A percentile compares a stretch with the other conserved stretches of the same genome.
Conservation (phyloP, 2,329 filamentous ascomycete species). For the Nigrograna mackinnonii region DNA sequence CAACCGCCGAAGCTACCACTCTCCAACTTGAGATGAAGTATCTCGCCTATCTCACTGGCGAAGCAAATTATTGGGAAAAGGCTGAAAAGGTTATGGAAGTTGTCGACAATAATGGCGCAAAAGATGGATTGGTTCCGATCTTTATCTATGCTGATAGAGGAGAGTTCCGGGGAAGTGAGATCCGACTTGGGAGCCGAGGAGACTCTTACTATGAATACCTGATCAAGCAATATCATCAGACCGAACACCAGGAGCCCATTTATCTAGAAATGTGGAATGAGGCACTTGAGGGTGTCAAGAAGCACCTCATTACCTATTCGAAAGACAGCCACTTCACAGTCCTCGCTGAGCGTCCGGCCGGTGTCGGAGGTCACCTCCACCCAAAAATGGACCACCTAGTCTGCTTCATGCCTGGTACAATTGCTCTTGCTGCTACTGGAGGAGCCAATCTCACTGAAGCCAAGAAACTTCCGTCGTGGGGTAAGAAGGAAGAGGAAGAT, state of each 20-base stretch:
- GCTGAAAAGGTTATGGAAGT: conserved; percentile 91
- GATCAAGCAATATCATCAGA: conserved; percentile 98
- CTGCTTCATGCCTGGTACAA: conserved; percentile 96
- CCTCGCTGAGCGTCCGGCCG: conserved; percentile 80
- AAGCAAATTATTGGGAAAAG: conserved; percentile 88
- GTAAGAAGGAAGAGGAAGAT: conserved; percentile 78
- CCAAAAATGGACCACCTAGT: conserved; percentile 99
- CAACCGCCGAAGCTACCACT: conserved; percentile 90
- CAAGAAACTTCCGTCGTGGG: conserved; percentile 72
- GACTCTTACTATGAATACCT: conserved; percentile 99
- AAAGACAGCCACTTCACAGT: conserved; percentile 81
- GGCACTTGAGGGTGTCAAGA: conserved; percentile 80
- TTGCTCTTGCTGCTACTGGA: conserved; percentile 83
- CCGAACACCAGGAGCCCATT: conserved; percentile 79
- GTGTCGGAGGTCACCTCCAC: conserved; percentile 66
- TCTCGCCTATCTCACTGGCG: conserved; percentile 89
- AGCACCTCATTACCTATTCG: conserved; percentile 90
- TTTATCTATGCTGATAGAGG: conserved; percentile 82
- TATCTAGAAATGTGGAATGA: conserved; percentile 96
- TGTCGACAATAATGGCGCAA: conserved; percentile 77
- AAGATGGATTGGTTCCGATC: conserved; percentile 88
- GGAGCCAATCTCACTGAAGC: conserved; percentile 77
- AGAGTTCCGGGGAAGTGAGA: conserved; percentile 79
- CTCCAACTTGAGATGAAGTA: conserved; percentile 98
- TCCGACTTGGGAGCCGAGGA: conserved; percentile 88